Conservation (phyloP, 345 rosid species). For the Salix brachista region DNA sequence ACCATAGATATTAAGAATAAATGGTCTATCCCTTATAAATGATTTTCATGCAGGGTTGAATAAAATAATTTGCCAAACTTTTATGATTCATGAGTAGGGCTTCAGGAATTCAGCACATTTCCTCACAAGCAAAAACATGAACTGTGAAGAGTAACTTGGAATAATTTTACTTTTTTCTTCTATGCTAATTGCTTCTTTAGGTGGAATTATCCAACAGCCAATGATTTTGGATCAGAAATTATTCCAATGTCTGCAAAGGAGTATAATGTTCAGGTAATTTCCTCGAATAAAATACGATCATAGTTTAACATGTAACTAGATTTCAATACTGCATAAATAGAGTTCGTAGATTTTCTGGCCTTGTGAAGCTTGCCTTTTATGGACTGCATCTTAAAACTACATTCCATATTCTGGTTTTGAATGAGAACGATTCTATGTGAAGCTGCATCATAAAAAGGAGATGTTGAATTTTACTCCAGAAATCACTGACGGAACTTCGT, state of each 20-base stretch:
- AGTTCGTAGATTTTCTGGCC: background rate
- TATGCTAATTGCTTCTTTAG: conserved; percentile 17
- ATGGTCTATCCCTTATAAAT: background rate
- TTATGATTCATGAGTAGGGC: background rate
- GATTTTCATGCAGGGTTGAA: background rate
- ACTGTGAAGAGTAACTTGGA: background rate
- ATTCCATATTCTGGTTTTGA: background rate
- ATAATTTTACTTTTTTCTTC: background rate
- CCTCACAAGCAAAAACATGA: background rate
- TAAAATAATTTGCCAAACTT: background rate
- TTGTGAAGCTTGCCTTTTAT: background rate
- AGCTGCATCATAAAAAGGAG: background rate
- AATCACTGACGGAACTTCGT: conserved; percentile 1
- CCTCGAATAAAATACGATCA: background rate
- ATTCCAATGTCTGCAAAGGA: conserved; percentile 63
- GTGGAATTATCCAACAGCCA: conserved; percentile 61
- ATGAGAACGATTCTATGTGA: background rate
- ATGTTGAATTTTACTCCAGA: background rate
- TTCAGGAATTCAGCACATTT: background rate
- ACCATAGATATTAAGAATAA: background rate
- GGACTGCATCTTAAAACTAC: background rate
- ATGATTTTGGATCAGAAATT: conserved; percentile 87
- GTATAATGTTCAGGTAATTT: conserved; percentile 60
- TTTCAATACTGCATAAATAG: background rate
- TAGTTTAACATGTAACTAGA: background rate